Conservation (phyloP, 2,329 filamentous ascomycete genomes). For the Bipolaris victoriae region DNA sequence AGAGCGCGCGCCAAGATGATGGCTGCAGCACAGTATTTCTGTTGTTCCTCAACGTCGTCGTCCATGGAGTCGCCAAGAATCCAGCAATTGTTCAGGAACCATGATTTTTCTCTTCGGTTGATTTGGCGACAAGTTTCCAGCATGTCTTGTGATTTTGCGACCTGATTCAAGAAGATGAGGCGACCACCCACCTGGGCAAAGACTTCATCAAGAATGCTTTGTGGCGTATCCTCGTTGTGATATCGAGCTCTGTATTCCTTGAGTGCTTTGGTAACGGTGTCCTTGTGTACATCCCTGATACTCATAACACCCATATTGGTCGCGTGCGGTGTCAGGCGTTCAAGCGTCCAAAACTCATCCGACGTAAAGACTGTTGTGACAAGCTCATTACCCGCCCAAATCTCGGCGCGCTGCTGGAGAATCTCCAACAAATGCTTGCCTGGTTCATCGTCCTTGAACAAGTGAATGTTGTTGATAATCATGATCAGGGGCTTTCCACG, state of each 20-base stretch:
- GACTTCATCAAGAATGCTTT: constrained; percentile 70
- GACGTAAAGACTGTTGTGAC: constrained; percentile 93
- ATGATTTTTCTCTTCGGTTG: constrained; percentile 72
- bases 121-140: constrained; percentile 76
- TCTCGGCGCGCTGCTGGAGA: constrained; percentile 91
- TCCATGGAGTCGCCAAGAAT: constrained; percentile 80
- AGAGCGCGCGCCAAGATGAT: constrained; percentile 91
- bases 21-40: constrained; percentile 92
- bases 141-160: constrained; percentile 84
- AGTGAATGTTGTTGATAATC: constrained; percentile 91
- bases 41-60: constrained; percentile 96
- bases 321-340: constrained; percentile 86
- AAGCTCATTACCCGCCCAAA: constrained; percentile 90
- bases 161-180: constrained; percentile 82
- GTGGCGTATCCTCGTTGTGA: constrained; percentile 65
- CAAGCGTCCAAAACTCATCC: constrained; percentile 98
- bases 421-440: constrained; percentile 90
- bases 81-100: constrained; percentile 80
- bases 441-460: constrained; percentile 87
- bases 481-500: constrained; percentile 75
- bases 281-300: constrained; percentile 79
- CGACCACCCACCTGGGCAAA: constrained; percentile 90
- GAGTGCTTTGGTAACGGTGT: constrained; percentile 75
- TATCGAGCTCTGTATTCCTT: constrained; percentile 77
- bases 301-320: constrained; percentile 92